Base-by-base conservation (phyloP, 2,329 filamentous ascomycete genomes). In the Ophiostoma himal-ulmi region DNA sequence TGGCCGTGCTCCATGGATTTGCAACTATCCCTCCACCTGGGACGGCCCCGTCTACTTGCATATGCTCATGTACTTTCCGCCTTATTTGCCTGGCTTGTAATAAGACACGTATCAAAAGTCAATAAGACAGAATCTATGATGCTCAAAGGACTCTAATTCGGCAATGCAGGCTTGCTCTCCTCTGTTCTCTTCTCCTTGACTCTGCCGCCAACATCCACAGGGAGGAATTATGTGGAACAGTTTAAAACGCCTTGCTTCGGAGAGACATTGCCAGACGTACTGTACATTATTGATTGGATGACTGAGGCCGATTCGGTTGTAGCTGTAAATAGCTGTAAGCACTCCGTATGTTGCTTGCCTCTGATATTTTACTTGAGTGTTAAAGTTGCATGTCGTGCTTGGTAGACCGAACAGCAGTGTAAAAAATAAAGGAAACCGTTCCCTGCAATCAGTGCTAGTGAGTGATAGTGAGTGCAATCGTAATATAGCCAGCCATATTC, bases 21-120 rank as follows among this genome's bases (percentile, higher is more conserved):
- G 26, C 57, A 62, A 62, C 26, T 62, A 11, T 62, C 57, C 26
- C 57, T 62, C 57, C 57, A 62, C 57, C 57, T 62, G 57, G 57
- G 57, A 62, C 26, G 22, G 57, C 26, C 22, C 57, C 57, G 13
- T 62, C 57, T 62, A 26, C 57, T 17, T 30, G 57, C 26, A 60
- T 26, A 57, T 57, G 52, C 10, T 26, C 22, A 26, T 57, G n/a
- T 57, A 30, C 52, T 62, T 26, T 22, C 11, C 14, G 52, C 52
- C n/a, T 57, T 57, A 57, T 57, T 57, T 22, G 52, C 52, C 22
- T 57, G n/a, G n/a, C 11, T 26, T 57, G 52, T 57, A 26, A 57
- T 57, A 57, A 48, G 44, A 48, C 44, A 48, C 14, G 44, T 48
- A 44, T 48, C 44, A 48, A 30, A 30, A 48, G 41, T 48, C 44